Evolutionary conservation across 345 rosid species (phyloP).

Genomic region (Salix dunnii): DNA sequence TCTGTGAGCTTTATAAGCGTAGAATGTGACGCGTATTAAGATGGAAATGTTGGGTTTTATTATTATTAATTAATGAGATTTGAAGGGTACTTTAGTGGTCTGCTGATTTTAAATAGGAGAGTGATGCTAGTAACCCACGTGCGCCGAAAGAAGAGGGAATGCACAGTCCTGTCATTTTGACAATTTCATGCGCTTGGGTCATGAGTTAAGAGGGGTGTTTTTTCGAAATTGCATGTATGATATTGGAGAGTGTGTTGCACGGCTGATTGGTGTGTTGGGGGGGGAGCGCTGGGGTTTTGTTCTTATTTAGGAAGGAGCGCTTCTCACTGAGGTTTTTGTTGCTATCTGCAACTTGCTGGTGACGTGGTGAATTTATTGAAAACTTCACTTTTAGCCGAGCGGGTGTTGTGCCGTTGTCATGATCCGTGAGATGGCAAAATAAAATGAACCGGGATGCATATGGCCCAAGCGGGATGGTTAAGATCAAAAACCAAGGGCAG

Average conservation of each 20-base stretch:
- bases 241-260: background rate
- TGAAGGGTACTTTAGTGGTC: constrained; percentile 1
- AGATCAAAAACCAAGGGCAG: too few relatives aligned
- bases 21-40: constrained; percentile 2
- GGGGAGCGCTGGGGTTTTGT: background rate
- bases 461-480: too few relatives aligned
- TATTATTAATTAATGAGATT: background rate
- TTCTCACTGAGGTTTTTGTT: background rate
- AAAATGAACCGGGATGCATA: too few relatives aligned
- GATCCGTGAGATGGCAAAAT: too few relatives aligned
- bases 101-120: background rate
- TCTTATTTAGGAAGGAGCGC: background rate
- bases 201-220: background rate
- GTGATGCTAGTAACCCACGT: constrained; percentile 7
- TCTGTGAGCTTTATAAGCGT: background rate
- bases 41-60: background rate
- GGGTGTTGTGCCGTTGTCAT: background rate
- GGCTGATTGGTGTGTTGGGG: background rate
- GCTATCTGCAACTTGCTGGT: background rate
- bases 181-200: background rate
- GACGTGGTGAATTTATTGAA: background rate
- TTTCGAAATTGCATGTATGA: constrained; percentile 8
- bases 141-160: constrained; percentile 7
- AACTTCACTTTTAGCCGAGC: background rate
- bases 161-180: background rate